Evolutionary conservation across 176 grass and related monocot species (phyloP), one percentile per base, ranked within the genome.

Genomic region (Eragrostis nindensis): DNA sequence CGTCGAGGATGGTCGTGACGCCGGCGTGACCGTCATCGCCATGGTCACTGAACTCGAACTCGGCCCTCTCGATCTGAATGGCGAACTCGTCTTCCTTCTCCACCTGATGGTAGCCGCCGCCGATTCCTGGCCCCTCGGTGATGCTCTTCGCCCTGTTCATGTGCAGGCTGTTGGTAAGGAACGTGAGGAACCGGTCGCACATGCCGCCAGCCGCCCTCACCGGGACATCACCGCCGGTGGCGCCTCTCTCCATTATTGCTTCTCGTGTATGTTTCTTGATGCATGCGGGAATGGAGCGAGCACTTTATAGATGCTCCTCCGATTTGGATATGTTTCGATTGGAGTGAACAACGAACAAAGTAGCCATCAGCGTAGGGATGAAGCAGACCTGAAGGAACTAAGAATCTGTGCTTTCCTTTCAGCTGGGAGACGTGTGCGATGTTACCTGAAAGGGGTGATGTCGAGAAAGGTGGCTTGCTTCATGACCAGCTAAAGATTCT

Each of bases 321-420:
- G 26, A 24, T 18, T 16, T 21, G 61, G 36, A 44, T 66, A n/a
- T 9, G 16, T 65, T 27, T 65, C 62, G 61, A 41, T 74, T 8
- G 19, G 75, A 39, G 44, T 12, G 46, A 7, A 60, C 26, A 60
- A 60, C 24, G 44, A 75, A 52, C 19, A 76, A 75, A 43, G 15
- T 46, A 11, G 39, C 38, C 11, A 29, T 47, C 41, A 42, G 82
- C 32, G 47, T 60, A 14, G 62, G 16, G 18, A 80, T 14, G 40
- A 81, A 80, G 84, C 84, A 61, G 70, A 30, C 1, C 7, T 5
- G 21, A 4, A 61, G 73, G 63, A 61, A 40, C 61, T 73, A 83
- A 67, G 83, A 59, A 89, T 71, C 21, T 41, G 77, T 89, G 69
- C 83, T 12, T 89, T 89, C 11, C 83, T 89, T 82, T 71, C 66